phyloP scores from a whole-genome alignment of 305 asterid genomes.

The Lippia alba region DNA sequence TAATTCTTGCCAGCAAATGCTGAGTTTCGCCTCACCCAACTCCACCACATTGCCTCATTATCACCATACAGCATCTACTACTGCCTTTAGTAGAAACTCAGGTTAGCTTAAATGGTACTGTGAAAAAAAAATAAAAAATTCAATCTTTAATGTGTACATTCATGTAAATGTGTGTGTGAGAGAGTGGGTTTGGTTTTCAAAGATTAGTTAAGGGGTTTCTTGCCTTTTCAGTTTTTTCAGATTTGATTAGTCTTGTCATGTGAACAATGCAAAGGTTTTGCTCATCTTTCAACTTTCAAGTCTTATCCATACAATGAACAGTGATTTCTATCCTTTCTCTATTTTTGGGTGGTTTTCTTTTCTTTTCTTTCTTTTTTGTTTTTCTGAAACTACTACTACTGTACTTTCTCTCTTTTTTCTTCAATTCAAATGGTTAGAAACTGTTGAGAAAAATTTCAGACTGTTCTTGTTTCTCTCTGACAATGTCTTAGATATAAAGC shows the following conservation, averaged over 20 bases:
- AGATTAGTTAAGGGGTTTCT: constrained; percentile 11
- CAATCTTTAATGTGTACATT: background rate
- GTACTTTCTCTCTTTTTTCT: background rate
- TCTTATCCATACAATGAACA: constrained; percentile 23
- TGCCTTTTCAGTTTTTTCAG: constrained; percentile 4
- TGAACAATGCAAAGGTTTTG: constrained; percentile 3
- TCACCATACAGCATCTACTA: constrained; percentile 42
- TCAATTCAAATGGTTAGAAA: background rate
- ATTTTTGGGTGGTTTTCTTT: background rate
- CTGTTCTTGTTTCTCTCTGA: background rate
- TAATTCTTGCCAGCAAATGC: constrained; percentile 60
- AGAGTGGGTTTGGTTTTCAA: constrained; percentile 21
- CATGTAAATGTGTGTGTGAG: background rate
- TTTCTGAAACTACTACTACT: background rate
- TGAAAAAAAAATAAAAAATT: too few species aligned
- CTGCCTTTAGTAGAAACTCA: constrained; percentile 47
- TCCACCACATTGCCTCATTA: constrained; percentile 47
- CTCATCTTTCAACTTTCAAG: constrained; percentile 23
- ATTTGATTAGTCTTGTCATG: constrained; percentile 27
- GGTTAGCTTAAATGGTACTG: constrained; percentile 44
- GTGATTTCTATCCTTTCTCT: background rate
- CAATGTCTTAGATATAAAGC: too few species aligned
- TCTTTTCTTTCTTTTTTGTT: background rate
- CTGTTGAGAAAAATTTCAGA: background rate
- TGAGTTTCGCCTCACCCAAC: constrained; percentile 74